phyloP scores from a whole-genome alignment of 23 red algal species.

The Gracilaria gracilis region DNA sequence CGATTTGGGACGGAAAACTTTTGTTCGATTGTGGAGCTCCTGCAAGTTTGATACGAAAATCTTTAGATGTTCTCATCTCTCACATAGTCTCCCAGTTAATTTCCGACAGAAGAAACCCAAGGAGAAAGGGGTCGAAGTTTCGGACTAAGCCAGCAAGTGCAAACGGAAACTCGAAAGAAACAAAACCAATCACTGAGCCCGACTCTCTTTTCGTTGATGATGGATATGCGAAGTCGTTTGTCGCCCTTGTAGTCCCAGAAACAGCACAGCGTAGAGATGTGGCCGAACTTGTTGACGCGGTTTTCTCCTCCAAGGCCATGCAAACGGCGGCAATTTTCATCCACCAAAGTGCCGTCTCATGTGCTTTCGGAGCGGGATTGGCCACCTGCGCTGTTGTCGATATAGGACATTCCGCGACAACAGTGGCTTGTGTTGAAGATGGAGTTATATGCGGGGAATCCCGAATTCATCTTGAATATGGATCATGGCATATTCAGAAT shows the following conservation, averaged over 20 bases:
- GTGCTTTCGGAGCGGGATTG: slow-evolving; percentile 78
- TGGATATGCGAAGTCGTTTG: slow-evolving; percentile 31
- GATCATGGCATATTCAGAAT: slow-evolving; percentile 62
- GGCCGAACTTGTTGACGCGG: slow-evolving; percentile 62
- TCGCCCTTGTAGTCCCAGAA: slow-evolving; percentile 75
- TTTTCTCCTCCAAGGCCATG: slow-evolving; percentile 39
- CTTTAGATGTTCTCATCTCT: slow-evolving; percentile 44
- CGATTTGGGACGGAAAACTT: slow-evolving; percentile 66
- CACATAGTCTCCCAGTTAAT: slow-evolving; percentile 50
- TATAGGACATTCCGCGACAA: slow-evolving; percentile 75
- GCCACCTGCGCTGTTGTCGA: slow-evolving; percentile 76
- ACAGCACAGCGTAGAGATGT: slow-evolving; percentile 65
- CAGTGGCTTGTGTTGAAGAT: slow-evolving; percentile 81
- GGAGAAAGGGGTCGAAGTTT: slow-evolving; percentile 41
- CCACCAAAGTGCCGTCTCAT: slow-evolving; percentile 77
- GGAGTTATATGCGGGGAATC: slow-evolving; percentile 65
- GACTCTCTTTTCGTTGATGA: slow-evolving; percentile 27
- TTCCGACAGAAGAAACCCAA: slow-evolving; percentile 4
- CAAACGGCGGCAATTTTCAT: slow-evolving; percentile 60
- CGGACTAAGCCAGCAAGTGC: neutral
- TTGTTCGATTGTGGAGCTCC: slow-evolving; percentile 54
- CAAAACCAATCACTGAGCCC: neutral
- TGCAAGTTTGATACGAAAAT: slow-evolving; percentile 52
- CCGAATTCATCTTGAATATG: slow-evolving; percentile 72
- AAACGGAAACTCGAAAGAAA: neutral